phyloP scores from a whole-genome alignment of 2,329 filamentous ascomycete genomes.

The Fusarium sp. region DNA sequence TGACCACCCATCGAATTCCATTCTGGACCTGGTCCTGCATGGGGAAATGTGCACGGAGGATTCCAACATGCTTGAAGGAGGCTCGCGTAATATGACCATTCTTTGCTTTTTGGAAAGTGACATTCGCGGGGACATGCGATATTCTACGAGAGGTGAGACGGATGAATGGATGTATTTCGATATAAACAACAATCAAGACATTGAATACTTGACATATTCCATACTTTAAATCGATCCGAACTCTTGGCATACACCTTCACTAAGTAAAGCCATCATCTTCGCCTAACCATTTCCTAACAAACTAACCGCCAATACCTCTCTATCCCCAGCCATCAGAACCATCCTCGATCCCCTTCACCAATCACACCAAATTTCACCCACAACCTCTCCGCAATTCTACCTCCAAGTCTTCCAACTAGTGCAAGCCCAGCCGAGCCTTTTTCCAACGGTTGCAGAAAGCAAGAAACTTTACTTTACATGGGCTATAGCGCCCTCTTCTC shows the following conservation, averaged over 20 bases:
- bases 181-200: background rate
- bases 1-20: too few relatives aligned
- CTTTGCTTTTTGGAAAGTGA: conserved; percentile 18
- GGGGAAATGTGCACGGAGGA: conserved; percentile 17
- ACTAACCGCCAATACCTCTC: conserved; percentile 1
- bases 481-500: background rate
- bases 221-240: too few relatives aligned
- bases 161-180: conserved; percentile 1
- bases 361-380: conserved; percentile 26
- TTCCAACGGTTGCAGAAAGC: background rate
- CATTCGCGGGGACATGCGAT: background rate
- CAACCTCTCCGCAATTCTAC: conserved; percentile 15
- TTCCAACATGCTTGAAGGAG: background rate
- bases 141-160: conserved; percentile 2
- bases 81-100: conserved; percentile 1
- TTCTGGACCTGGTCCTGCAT: conserved; percentile 1
- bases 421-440: conserved; percentile 33
- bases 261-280: background rate
- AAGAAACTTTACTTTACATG: too few relatives aligned
- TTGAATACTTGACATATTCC: too few relatives aligned
- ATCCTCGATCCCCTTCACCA: conserved; percentile 21
- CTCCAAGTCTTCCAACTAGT: conserved; percentile 9
- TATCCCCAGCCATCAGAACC: background rate
- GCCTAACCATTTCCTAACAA: conserved; percentile 13
- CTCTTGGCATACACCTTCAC: too few relatives aligned